Base-by-base conservation (phyloP, 2,329 filamentous ascomycete genomes). In the Nannizziopsis arthrosporioides region DNA sequence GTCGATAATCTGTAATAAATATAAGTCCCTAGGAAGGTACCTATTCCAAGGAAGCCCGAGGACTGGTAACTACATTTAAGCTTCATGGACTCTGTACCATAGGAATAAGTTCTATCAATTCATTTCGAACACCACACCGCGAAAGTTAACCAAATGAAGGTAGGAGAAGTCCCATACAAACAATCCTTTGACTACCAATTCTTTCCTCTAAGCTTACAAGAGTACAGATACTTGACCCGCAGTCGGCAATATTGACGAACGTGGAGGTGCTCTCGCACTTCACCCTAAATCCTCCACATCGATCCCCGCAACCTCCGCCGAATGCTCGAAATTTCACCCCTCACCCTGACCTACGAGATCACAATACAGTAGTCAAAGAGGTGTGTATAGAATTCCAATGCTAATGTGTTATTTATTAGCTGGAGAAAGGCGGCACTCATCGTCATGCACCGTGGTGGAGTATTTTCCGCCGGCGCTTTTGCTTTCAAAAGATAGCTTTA, bases 361-460 rank as follows among this genome's bases (percentile, higher is more conserved):
- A 71, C 55, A 67, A 69, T 52, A 68, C 66, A 1, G 67, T 72
- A 14, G 63, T 70, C 11, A 68, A 69, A 50, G 69, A 72, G 59
- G 68, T 71, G 47, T 51, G 61, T 51, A 12, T 11, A 18, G 31
- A 10, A 18, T 14, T 17, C 7, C 11, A 11, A 40, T n/a, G 10
- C n/a, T 39, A 8, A 7, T 14, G 38, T 7, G 11, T 32, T 3
- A 11, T 39, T 32, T 27, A 7, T 18, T 9, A 40, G 22, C 31
- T 42, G 30, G 27, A 41, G 27, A 34, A 31, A 11, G 39, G 39
- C 15, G 42, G 9, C 35, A 30, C 15, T 11, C 32, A 32, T 44
- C 9, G 15, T 15, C 18, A n/a, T 19, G 32, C 8, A 4, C 34
- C 34, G 11, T 3, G 9, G 34, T 15, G 12, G 11, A 5, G 34